A percentile compares a stretch with the other conserved stretches of the same genome.
Evolutionary conservation across 2,329 filamentous ascomycete species (phyloP).

Genomic region (Neoscytalidium dimidiatum): DNA sequence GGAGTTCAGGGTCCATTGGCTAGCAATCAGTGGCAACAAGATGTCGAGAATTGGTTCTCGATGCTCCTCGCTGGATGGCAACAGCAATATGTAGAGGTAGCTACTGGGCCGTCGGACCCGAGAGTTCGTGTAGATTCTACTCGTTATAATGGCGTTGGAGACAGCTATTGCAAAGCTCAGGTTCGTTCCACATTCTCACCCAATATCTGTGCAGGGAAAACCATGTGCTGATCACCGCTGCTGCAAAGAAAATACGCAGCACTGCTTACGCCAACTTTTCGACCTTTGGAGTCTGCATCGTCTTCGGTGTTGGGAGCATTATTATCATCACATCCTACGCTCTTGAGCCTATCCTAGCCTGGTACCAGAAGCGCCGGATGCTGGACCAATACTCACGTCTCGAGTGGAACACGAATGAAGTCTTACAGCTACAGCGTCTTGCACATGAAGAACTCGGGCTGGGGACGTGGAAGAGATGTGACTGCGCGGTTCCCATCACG

Average conservation of each 20-base stretch:
- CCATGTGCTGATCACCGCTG: too few species aligned
- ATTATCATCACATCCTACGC: conserved; percentile 24
- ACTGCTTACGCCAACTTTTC: conserved; percentile 24
- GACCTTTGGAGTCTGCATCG: conserved; percentile 28
- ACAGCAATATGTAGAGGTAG: conserved; percentile 8
- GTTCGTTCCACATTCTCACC: neutral
- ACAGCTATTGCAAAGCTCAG: neutral
- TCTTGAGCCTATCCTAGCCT: conserved; percentile 10
- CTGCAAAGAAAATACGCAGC: conserved; percentile 17
- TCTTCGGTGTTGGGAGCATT: conserved; percentile 25
- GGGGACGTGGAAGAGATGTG: conserved; percentile 21
- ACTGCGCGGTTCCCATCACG: conserved; percentile 6
- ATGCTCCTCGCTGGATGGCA: conserved; percentile 20
- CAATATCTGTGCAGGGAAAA: too few species aligned
- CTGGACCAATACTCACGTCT: conserved; percentile 20
- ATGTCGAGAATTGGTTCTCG: conserved; percentile 21
- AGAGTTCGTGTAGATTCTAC: neutral
- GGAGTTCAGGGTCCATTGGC: neutral
- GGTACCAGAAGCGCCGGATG: conserved; percentile 19
- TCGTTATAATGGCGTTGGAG: neutral
- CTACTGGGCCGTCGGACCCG: conserved; percentile 6
- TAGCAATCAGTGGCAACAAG: conserved; percentile 22
- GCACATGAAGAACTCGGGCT: conserved; percentile 17
- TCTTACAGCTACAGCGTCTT: conserved; percentile 22
- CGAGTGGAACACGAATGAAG: conserved; percentile 21